Evolutionary conservation across 805 yeast genomes (phyloP), one percentile per base, ranked within the genome.

Genomic region (Suhomyces kilbournensis): DNA sequence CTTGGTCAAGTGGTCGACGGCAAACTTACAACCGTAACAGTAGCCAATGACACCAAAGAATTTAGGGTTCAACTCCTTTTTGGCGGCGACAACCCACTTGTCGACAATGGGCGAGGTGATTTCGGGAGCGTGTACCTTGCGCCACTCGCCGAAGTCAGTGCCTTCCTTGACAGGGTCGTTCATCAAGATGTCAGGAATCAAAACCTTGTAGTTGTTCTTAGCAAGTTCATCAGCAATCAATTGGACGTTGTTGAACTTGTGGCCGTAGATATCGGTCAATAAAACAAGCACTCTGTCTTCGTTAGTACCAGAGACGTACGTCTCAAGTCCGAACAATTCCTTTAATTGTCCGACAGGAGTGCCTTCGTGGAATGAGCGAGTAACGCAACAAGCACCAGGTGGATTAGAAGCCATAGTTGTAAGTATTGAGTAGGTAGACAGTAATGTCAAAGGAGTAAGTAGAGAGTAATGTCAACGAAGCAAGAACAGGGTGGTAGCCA

Each of bases 111-210:
- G 52, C 6, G 47, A 44, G 15, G 60, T 53, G 32, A 48, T 45
- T 7, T 49, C 55, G 8, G 53, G 52, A 9, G 39, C 30, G 50
- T 62, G 64, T n/a, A n/a, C n/a, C n/a, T n/a, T n/a, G n/a, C n/a
- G n/a, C 53, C 58, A 56, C 17, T 47, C 38, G 38, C 17, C 19
- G 43, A 49, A 12, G 26, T 47, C 46, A 12, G 14, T 8, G 32
- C 14, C 15, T 4, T 48, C 39, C 14, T n/a, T 46, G 19, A 54
- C 43, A 6, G 67, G 65, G 48, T 68, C 74, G 40, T 57, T 56
- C 42, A 62, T 54, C 49, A 69, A 63, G 46, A 68, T 59, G 56
- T 69, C 74, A 10, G 74, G 74, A 44, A 69, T 42, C 40, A 64
- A 53, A 1, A 68, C 72, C 52, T 59, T 61, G 45, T 47, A 47